phyloP scores from a whole-genome alignment of 2,329 filamentous ascomycete genomes.

The Lachnellula subtilissima region DNA sequence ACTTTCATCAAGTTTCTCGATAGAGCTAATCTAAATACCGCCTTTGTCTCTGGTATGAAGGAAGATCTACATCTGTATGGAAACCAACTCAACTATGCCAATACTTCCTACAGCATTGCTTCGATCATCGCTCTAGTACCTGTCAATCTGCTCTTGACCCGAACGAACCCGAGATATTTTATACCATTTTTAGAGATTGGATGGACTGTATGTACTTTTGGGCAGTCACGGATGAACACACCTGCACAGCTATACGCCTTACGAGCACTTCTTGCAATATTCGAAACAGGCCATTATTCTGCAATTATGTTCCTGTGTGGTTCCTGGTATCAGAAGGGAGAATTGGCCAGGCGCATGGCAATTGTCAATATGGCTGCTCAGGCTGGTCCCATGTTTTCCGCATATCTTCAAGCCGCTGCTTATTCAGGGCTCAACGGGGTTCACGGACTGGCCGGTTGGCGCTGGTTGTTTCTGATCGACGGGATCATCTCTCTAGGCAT shows the following conservation, averaged over 20 bases:
- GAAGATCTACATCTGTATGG: slow-evolving; percentile 36
- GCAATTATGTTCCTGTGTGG: slow-evolving; percentile 51
- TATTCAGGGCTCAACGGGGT: slow-evolving; percentile 26
- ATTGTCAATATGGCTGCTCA: slow-evolving; percentile 56
- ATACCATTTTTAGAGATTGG: slow-evolving; percentile 5
- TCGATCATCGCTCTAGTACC: slow-evolving; percentile 5
- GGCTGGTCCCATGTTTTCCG: slow-evolving; percentile 30
- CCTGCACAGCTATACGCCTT: slow-evolving; percentile 43
- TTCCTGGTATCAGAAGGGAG: slow-evolving; percentile 55
- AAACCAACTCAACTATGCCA: slow-evolving; percentile 34
- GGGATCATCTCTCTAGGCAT: slow-evolving; percentile 22
- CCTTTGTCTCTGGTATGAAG: slow-evolving; percentile 37
- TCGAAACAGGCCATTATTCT: slow-evolving; percentile 44
- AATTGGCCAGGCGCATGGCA: slow-evolving; percentile 52
- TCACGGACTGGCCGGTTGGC: slow-evolving; percentile 23
- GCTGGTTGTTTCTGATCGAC: slow-evolving; percentile 30
- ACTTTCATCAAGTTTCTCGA: slow-evolving; percentile 24
- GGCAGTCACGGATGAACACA: slow-evolving; percentile 5
- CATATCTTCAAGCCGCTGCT: slow-evolving; percentile 24
- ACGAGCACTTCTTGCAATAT: slow-evolving; percentile 5
- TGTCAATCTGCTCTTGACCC: slow-evolving; percentile 7
- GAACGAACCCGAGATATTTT: slow-evolving; percentile 4
- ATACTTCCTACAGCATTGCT: slow-evolving; percentile 1
- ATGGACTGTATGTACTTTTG: slow-evolving; percentile 7
- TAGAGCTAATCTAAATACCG: slow-evolving; percentile 26